A percentile compares a stretch with the other conserved stretches of the same genome.
Conservation (phyloP, 169 alveolate genomes). For the Plasmodium vivax region DNA sequence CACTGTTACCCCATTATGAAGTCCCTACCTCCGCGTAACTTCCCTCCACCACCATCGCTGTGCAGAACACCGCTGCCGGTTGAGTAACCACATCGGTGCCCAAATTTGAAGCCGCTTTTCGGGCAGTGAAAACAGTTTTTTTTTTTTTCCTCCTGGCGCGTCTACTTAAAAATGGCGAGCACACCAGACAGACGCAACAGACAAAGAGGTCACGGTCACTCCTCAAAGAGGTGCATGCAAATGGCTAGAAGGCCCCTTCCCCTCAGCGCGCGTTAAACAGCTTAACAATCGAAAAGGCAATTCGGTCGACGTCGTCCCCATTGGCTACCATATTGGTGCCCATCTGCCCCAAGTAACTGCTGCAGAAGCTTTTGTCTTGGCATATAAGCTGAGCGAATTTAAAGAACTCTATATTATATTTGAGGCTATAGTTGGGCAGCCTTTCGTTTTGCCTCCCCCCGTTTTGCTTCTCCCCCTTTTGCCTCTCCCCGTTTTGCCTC, state of each 20-base stretch:
- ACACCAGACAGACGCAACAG: background rate
- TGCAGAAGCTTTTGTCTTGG: conserved; percentile 29
- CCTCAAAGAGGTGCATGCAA: background rate
- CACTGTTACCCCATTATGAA: background rate
- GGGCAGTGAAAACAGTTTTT: background rate
- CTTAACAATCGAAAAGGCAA: conserved; percentile 45
- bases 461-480: background rate
- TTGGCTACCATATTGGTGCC: background rate
- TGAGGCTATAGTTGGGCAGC: background rate
- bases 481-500: background rate
- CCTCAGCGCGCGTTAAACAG: background rate
- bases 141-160: background rate
- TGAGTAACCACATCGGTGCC: background rate
- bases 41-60: background rate
- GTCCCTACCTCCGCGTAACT: background rate
- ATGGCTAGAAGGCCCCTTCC: background rate
- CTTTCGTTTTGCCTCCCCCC: background rate
- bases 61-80: background rate
- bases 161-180: background rate
- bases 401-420: conserved; percentile 52
- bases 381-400: conserved; percentile 40
- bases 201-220: background rate
- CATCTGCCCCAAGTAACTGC: conserved; percentile 13
- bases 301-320: background rate
- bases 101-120: background rate